Conservation (phyloP, 2,329 filamentous ascomycete species). For the Ceratocystiopsis minuta region DNA sequence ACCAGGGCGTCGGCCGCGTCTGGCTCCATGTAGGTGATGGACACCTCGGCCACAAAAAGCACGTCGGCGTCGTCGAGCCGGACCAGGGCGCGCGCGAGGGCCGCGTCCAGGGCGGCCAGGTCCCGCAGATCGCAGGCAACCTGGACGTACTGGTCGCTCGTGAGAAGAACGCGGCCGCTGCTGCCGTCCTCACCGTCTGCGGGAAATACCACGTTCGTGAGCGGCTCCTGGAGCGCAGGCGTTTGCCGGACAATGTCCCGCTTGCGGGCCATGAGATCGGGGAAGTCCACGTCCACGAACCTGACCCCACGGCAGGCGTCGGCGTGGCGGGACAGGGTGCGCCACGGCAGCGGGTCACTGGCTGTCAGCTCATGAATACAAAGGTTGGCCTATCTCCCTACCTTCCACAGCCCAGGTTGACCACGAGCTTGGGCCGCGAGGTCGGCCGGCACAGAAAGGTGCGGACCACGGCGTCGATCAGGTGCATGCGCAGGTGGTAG, state of each 20-base stretch:
- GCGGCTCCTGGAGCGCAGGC: constrained; percentile 34
- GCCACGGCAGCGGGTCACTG: constrained; percentile 77
- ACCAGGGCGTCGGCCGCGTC: constrained; percentile 56
- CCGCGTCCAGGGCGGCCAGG: constrained; percentile 37
- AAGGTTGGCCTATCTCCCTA: constrained; percentile 28
- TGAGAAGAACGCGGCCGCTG: constrained; percentile 32
- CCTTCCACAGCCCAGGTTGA: constrained; percentile 85
- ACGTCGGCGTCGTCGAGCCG: constrained; percentile 25
- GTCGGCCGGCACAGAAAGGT: constrained; percentile 43
- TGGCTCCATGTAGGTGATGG: constrained; percentile 75
- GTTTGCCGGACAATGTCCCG: constrained; percentile 46
- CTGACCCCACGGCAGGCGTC: constrained; percentile 36
- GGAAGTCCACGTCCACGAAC: constrained; percentile 79
- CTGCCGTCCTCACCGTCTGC: too few species aligned
- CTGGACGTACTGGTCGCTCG: constrained; percentile 55
- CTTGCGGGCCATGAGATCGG: constrained; percentile 61
- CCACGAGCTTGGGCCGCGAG: constrained; percentile 48
- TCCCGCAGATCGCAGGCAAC: constrained; percentile 68
- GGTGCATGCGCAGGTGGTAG: constrained; percentile 72
- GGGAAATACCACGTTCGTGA: constrained; percentile 25
- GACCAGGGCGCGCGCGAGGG: constrained; percentile 31
- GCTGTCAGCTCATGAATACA: neutral
- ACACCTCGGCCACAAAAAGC: constrained; percentile 77
- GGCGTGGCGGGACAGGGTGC: constrained; percentile 52
- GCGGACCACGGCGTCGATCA: constrained; percentile 56